phyloP scores from a whole-genome alignment of 2,329 filamentous ascomycete species.

The Ceratocystis smalleyi region DNA sequence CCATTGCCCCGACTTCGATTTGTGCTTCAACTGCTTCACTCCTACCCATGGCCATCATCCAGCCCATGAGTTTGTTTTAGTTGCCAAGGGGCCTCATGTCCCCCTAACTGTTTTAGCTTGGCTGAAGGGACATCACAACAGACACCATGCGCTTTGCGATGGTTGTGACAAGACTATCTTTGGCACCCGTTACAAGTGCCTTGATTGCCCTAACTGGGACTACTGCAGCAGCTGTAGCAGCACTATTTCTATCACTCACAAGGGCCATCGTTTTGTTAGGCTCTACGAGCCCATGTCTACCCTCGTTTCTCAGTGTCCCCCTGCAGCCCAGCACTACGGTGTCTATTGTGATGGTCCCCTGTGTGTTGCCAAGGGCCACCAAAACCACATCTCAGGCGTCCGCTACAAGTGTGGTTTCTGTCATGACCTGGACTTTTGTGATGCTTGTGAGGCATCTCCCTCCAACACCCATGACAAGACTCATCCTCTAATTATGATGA shows the following conservation, averaged over 20 bases:
- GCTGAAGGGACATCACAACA: conserved; percentile 60
- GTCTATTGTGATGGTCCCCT: conserved; percentile 92
- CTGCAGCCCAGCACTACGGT: conserved; percentile 50
- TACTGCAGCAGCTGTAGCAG: conserved; percentile 67
- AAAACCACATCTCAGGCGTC: conserved; percentile 59
- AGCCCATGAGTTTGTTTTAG: conserved; percentile 58
- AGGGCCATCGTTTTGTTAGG: conserved; percentile 73
- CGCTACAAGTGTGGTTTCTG: conserved; percentile 97
- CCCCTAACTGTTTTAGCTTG: conserved; percentile 33
- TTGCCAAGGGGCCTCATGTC: background rate
- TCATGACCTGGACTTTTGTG: conserved; percentile 88
- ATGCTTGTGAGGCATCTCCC: conserved; percentile 79
- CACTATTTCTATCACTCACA: conserved; percentile 53
- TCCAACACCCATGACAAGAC: conserved; percentile 77
- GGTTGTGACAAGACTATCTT: conserved; percentile 70
- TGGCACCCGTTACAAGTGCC: conserved; percentile 89
- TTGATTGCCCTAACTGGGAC: conserved; percentile 95
- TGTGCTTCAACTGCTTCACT: conserved; percentile 71
- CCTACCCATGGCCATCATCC: conserved; percentile 84
- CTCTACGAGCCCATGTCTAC: conserved; percentile 56
- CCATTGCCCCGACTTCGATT: conserved; percentile 75
- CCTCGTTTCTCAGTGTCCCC: conserved; percentile 20
- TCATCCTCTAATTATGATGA: conserved; percentile 96
- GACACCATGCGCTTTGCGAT: conserved; percentile 84
- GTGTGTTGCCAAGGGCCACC: conserved; percentile 42